Evolutionary conservation across 2,329 filamentous ascomycete species (phyloP).

Genomic region (Aspergillus ochraceoroseus): DNA sequence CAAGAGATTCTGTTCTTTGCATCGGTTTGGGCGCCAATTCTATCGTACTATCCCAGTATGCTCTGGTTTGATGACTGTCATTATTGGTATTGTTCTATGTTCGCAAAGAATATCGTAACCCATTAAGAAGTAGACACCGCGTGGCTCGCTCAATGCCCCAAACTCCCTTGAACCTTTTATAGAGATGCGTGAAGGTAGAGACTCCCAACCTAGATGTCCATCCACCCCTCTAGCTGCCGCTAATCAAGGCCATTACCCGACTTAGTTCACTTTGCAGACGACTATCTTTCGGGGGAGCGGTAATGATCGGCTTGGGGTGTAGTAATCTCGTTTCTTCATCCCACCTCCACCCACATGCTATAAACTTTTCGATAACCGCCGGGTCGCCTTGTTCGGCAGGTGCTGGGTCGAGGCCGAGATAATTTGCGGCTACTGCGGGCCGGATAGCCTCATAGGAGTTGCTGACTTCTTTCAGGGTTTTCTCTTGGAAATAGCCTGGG

Average conservation of each 20-base stretch:
- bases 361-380: slow-evolving; percentile 32
- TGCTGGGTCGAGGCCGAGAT: slow-evolving; percentile 34
- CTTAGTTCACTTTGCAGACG: slow-evolving; percentile 28
- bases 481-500: slow-evolving; percentile 38
- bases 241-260: slow-evolving; percentile 33
- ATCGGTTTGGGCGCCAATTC: slow-evolving; percentile 24
- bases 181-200: no score
- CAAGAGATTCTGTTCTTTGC: slow-evolving; percentile 37
- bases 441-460: slow-evolving; percentile 40
- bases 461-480: slow-evolving; percentile 38
- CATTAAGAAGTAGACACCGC: background rate
- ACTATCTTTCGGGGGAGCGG: slow-evolving; percentile 15
- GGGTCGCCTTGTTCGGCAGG: slow-evolving; percentile 27
- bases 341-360: slow-evolving; percentile 38
- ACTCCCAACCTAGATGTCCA: no score
- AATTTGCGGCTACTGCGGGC: slow-evolving; percentile 33
- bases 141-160: background rate
- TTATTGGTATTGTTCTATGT: slow-evolving; percentile 13
- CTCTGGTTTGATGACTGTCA: slow-evolving; percentile 6
- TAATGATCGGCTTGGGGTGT: slow-evolving; percentile 30
- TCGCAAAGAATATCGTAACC: slow-evolving; percentile 10
- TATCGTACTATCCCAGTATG: slow-evolving; percentile 8
- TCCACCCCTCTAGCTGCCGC: slow-evolving; percentile 21
- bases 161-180: background rate
- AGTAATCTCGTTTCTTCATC: slow-evolving; percentile 34